These are phyloP conservation scores for Tetracentron sinense DNA, from an alignment of 164 flowering plant genomes.

Conservation along the genomic window DNA sequence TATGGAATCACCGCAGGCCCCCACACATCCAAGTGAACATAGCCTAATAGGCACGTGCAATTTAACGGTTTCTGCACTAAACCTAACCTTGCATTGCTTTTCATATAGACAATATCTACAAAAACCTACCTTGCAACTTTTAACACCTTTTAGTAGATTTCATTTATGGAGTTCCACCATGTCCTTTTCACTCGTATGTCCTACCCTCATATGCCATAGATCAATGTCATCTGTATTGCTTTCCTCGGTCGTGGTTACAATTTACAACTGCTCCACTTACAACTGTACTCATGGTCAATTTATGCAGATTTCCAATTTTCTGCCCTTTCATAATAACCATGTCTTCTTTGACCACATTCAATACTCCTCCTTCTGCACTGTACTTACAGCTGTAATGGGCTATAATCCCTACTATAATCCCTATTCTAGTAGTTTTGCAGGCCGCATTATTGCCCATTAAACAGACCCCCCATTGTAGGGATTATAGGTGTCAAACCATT, in stretches of 20 bases:
- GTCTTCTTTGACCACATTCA: background rate
- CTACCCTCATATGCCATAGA: background rate
- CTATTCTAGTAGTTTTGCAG: constrained; percentile 9
- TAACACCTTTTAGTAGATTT: background rate
- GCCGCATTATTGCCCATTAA: constrained; percentile 9
- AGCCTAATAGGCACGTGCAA: background rate
- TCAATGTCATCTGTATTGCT: too few species aligned
- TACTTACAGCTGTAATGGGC: background rate
- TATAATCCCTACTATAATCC: constrained; percentile 3
- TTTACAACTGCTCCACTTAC: background rate
- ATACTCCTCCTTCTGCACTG: background rate
- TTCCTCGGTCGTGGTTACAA: background rate
- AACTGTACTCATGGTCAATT: background rate
- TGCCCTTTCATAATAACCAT: background rate
- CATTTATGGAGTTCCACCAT: background rate
- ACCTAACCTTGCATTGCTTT: background rate
- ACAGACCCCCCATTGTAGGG: constrained; percentile 4
- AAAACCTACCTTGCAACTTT: background rate
- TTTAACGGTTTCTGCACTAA: background rate
- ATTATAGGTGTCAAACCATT: constrained; percentile 7
- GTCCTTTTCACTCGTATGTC: background rate
- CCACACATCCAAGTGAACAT: background rate
- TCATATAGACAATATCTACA: background rate
- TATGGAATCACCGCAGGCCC: too few species aligned
- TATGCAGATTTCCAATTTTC: too few species aligned